Evolutionary conservation across 2,329 filamentous ascomycete genomes (phyloP).

Genomic region (Aspergillus fructus): DNA sequence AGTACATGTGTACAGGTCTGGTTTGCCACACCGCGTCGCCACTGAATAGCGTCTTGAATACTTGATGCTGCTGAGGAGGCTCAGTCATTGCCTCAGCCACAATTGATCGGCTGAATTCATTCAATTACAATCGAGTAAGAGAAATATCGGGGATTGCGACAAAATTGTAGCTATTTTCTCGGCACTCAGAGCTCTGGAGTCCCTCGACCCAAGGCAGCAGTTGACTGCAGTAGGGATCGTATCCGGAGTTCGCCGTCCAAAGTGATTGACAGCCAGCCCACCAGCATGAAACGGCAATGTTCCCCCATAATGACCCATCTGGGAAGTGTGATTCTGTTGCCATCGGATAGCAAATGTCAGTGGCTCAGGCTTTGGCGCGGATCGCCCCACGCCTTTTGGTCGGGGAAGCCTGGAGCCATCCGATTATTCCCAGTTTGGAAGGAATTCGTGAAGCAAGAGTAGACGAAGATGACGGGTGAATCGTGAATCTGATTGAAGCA

Average conservation of each 20-base stretch:
- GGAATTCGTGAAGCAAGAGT: no score
- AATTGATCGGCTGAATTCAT: background rate
- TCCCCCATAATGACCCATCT: background rate
- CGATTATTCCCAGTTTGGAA: background rate
- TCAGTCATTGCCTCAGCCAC: constrained; percentile 1
- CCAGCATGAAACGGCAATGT: constrained; percentile 6
- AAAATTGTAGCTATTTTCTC: background rate
- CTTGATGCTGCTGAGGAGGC: background rate
- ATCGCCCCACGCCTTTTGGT: background rate
- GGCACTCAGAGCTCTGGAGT: background rate
- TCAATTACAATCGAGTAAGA: background rate
- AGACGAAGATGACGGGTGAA: background rate
- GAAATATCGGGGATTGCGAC: background rate
- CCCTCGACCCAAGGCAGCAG: background rate
- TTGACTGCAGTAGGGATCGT: background rate
- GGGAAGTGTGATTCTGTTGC: background rate
- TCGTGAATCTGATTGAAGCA: background rate
- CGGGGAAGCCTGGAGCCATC: background rate
- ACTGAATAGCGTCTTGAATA: background rate
- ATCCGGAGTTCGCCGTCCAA: constrained; percentile 1
- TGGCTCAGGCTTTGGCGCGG: background rate
- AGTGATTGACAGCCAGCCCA: background rate
- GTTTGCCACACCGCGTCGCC: constrained; percentile 3
- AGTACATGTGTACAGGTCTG: constrained; percentile 3
- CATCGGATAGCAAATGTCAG: background rate